A percentile compares a stretch with the other conserved stretches of the same genome.
Evolutionary conservation across 805 yeast genomes (phyloP).

Genomic region (Yarrowia bubula): DNA sequence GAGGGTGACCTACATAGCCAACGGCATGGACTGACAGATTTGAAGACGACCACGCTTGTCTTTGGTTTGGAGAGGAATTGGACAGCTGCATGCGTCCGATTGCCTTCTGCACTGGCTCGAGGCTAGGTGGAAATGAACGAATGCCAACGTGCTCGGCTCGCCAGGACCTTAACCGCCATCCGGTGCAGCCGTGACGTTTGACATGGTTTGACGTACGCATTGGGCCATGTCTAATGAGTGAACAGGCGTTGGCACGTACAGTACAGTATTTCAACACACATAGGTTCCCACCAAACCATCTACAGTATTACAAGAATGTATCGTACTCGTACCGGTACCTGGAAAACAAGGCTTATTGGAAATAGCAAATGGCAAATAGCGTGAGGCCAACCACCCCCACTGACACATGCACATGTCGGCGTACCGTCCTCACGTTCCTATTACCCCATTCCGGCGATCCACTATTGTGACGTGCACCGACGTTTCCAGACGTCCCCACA

Average conservation of each 20-base stretch:
- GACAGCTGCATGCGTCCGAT: background rate
- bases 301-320: background rate
- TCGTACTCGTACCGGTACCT: too few species aligned
- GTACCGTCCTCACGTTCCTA: background rate
- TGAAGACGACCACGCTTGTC: too few species aligned
- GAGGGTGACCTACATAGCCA: too few species aligned
- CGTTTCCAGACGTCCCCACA: constrained; percentile 3
- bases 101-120: background rate
- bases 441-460: constrained; percentile 4
- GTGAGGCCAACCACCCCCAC: too few species aligned
- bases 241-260: too few species aligned
- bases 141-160: background rate
- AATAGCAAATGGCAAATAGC: too few species aligned
- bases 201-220: background rate
- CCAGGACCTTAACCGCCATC: constrained; percentile 15
- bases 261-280: too few species aligned
- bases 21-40: too few species aligned
- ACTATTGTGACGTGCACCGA: background rate
- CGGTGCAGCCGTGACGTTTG: constrained; percentile 6
- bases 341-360: too few species aligned
- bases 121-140: background rate
- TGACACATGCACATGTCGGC: background rate
- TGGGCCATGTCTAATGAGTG: too few species aligned
- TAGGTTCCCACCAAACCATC: background rate
- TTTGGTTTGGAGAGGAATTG: too few species aligned